Evolutionary conservation across 805 yeast genomes (phyloP), one percentile per base, ranked within the genome.

Genomic region (Jamesozyma lodderae): DNA sequence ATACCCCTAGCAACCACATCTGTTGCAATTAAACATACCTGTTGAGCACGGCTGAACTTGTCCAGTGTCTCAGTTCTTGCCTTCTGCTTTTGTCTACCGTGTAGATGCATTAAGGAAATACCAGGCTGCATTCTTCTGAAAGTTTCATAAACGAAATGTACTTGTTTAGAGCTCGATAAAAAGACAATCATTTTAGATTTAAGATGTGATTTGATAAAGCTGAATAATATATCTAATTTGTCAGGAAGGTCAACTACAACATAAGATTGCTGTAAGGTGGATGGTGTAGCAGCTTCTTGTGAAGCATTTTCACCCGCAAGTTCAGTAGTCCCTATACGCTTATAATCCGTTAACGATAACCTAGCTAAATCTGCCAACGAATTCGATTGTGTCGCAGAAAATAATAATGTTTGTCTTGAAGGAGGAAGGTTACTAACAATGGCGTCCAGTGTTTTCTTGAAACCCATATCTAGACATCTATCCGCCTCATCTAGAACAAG

Each of bases 1-100:
- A 86, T 72, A 14, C 96, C 96, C 57, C 96, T 68, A 1, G 96
- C 95, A 10, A 85, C 95, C 32, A 86, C 80, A 62, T 86, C 96
- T 0, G 96, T 86, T 0, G 95, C 92, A 53, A 86, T 77, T 34
- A 86, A 63, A 63, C 95, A 85, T 13, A 84, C 83, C 38, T 81
- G 75, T 47, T 81, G 82, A 2, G 94, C 79, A 41, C 79, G 74
- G 8, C 86, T 73, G 58, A 85, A 86, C 59, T 82, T 82, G 39
- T 70, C 68, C 1, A 90, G 75, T 6, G 92, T 81, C 51, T 87
- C 96, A 41, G 84, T 68, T 50, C 96, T 70, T 1, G 94, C 79
- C n/a, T 82, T 77, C 55, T 87, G 95, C 56, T 86, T 86, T 58
- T 86, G 92, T 50, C 94, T 76, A 3, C 96, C 96, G 52, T 84